Evolutionary conservation across 768 basidiomycete genomes (phyloP), one percentile per base, ranked within the genome.

Genomic region (Hygrophoropsis aurantiaca): DNA sequence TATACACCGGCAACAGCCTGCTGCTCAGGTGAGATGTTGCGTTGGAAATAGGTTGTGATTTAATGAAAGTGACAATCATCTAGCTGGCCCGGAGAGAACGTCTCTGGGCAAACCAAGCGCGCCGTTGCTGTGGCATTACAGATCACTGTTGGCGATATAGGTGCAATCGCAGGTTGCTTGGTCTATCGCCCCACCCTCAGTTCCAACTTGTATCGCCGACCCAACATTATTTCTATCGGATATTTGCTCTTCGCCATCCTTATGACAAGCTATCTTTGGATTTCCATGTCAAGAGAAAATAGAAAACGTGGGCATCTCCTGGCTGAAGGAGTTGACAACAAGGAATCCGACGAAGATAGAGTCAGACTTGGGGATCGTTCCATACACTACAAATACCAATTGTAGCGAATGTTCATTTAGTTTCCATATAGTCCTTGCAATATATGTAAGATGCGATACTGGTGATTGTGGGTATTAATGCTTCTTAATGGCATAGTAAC

Each of bases 81-180:
- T 20, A 61, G 75, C 44, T 84, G 83, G 79, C 80, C 81, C 1
- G 72, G 77, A 15, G 82, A 85, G 61, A 84, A 84, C 51, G 80
- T 85, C n/a, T 81, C 81, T 11, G 79, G 77, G 10, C 82, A 84
- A 54, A 84, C 82, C 3, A 84, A 84, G 58, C 74, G 83, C 11
- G 81, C 83, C 0, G 72, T 81, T 2, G 79, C 78, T 1, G 72
- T 81, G 3, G 83, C 79, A 1, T 74, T 80, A 73, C 84, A 84
- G 56, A 83, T 85, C 40, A 78, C 77, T 8, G 74, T 84, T 10
- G 81, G 81, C 11, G 79, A 84, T 51, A 65, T 80, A 27, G 83
- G 80, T 2, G 80, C 82, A 15, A 77, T 82, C 34, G 73, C 74
- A 38, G 82, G 73, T 66, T 72, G 78, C 40, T 64, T 82, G 45